phyloP scores from a whole-genome alignment of 2,329 filamentous ascomycete genomes.

The Diaporthe sp. region DNA sequence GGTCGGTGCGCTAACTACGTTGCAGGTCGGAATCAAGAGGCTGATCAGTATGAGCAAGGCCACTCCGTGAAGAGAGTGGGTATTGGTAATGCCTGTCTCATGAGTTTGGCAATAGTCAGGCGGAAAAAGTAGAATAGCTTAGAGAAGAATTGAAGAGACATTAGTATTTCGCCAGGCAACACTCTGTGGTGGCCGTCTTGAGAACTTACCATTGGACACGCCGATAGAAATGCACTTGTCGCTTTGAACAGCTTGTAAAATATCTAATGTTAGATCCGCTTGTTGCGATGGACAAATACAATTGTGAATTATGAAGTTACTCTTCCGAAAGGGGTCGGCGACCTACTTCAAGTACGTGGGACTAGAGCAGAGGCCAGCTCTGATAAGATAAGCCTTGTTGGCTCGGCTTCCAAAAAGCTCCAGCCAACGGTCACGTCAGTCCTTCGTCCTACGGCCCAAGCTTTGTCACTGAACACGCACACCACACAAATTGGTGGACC shows the following conservation, averaged over 20 bases:
- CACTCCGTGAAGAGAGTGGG: conserved; percentile 64
- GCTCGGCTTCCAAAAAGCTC: conserved; percentile 2
- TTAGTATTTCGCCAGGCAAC: neutral
- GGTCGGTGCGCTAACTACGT: conserved; percentile 55
- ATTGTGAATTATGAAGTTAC: neutral
- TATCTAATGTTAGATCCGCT: neutral
- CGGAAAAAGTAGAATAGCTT: conserved; percentile 22
- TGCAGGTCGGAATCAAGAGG: conserved; percentile 80
- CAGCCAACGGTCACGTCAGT: conserved; percentile 16
- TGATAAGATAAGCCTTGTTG: conserved; percentile 33
- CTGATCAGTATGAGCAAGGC: conserved; percentile 85
- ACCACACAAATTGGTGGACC: conserved; percentile 16
- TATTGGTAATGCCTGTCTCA: neutral
- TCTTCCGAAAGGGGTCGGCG: neutral
- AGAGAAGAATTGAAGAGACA: conserved; percentile 15
- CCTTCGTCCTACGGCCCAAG: neutral
- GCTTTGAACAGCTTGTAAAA: neutral
- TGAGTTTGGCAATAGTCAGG: neutral
- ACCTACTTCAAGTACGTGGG: too few relatives aligned
- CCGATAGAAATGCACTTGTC: neutral
- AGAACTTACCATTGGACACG: neutral
- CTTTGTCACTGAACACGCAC: conserved; percentile 13
- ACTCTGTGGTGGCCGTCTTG: neutral
- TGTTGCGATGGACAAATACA: neutral
- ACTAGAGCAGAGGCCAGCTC: neutral